These are phyloP conservation scores for Xylariaceae sp. DNA, from an alignment of 2,329 filamentous ascomycete species.

Conservation along the genomic window DNA sequence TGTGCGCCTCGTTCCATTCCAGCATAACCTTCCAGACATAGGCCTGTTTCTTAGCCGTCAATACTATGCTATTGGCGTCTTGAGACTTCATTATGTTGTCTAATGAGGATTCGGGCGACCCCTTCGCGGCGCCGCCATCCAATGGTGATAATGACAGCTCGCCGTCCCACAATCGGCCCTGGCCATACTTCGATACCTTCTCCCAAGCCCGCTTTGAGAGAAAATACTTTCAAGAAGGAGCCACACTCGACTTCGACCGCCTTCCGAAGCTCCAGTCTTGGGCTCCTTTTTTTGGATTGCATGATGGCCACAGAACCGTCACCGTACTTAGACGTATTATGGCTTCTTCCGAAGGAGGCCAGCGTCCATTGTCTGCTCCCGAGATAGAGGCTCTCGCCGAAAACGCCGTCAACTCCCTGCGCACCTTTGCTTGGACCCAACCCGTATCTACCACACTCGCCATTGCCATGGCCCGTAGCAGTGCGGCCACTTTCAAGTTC, in stretches of 20 bases:
- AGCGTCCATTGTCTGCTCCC: slow-evolving; percentile 19
- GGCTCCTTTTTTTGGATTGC: slow-evolving; percentile 4
- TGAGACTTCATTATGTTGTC: no score
- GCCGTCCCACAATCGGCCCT: slow-evolving; percentile 11
- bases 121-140: no score
- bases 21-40: no score
- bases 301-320: not conserved
- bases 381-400: slow-evolving; percentile 26
- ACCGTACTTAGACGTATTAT: slow-evolving; percentile 8
- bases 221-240: slow-evolving; percentile 19
- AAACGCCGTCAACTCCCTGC: slow-evolving; percentile 20
- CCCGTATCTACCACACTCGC: slow-evolving; percentile 21
- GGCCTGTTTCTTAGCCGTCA: no score
- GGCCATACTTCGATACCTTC: slow-evolving; percentile 16
- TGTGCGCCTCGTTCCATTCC: no score
- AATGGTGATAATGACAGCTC: no score
- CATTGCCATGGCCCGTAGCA: slow-evolving; percentile 20
- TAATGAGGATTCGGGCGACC: no score
- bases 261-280: slow-evolving; percentile 14
- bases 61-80: no score
- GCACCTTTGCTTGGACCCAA: slow-evolving; percentile 26
- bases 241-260: slow-evolving; percentile 24
- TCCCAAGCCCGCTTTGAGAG: slow-evolving; percentile 16
- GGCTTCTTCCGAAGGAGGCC: slow-evolving; percentile 1
- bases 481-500: slow-evolving; percentile 33